Evolutionary conservation across 164 flowering plant species (phyloP), one percentile per base, ranked within the genome.

Genomic region (Nymphaea colorata): DNA sequence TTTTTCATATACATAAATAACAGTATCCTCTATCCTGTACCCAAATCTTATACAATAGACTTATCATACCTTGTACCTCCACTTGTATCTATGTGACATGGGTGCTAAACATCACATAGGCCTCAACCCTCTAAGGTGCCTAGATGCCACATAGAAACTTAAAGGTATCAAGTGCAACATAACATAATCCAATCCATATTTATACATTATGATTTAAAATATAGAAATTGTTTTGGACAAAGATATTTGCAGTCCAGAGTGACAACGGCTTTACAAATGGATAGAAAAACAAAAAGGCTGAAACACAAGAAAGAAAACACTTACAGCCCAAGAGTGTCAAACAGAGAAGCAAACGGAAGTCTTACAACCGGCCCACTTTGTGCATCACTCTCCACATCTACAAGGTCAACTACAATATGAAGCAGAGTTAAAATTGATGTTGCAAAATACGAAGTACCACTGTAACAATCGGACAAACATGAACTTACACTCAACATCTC

Each of bases 261-360:
- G 7, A 25, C 36, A 25, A 25, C 36, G 36, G 36, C 36, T 25
- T 25, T 25, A 25, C 36, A 25, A 25, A 25, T 25, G 36, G 0
- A 25, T 8, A 55, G 16, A 0, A 4, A 36, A 61, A 61, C 1
- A n/a, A n/a, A 61, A 61, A 61, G 25, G 4, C 64, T 36, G 41
- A 61, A 61, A 8, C 6, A 61, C 41, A 11, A n/a, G 59, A 66
- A 17, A 69, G 41, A 16, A 16, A 55, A 62, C 47, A 83, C 97
- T 91, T 75, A 95, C 98, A 75, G 75, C 79, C 93, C 98, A 78
- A 91, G 89, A 61, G 96, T 84, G 78, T 95, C 98, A 82, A 85
- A 95, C 42, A 91, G 79, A 74, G 96, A 78, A 66, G 99, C 97
- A 79, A 95, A 95, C 44, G 98, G 88, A 70, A 95, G 71, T 75